Evolutionary conservation across 2,329 filamentous ascomycete species (phyloP).

Genomic region (Nannizziopsis barbatae): DNA sequence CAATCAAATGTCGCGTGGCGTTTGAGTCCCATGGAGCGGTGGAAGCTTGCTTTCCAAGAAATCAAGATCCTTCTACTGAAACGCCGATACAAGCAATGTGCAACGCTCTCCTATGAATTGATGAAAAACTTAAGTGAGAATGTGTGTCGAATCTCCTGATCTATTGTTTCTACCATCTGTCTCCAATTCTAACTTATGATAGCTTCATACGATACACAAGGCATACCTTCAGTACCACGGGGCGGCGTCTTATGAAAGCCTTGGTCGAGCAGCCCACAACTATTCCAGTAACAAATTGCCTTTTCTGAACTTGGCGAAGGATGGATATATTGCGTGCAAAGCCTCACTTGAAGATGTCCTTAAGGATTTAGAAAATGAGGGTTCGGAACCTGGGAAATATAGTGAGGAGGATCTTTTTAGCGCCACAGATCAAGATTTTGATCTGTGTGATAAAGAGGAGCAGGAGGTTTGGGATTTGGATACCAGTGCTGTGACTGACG

Average conservation of each 20-base stretch:
- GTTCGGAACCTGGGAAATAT: background rate
- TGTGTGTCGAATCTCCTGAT: conserved; percentile 17
- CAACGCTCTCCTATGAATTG: conserved; percentile 24
- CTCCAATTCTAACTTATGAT: background rate
- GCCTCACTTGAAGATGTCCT: conserved; percentile 8
- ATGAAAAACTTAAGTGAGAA: conserved; percentile 20
- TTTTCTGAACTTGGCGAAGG: conserved; percentile 31
- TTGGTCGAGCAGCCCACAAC: conserved; percentile 39
- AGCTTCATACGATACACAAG: conserved; percentile 28
- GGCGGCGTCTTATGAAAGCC: conserved; percentile 37
- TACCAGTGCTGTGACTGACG: background rate
- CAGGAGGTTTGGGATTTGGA: background rate
- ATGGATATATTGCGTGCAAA: conserved; percentile 29
- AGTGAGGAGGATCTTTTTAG: background rate
- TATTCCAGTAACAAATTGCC: conserved; percentile 37
- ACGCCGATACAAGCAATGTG: conserved; percentile 34
- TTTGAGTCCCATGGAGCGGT: conserved; percentile 28
- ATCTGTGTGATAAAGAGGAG: background rate
- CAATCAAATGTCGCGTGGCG: background rate
- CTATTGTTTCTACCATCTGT: background rate
- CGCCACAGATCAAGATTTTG: background rate
- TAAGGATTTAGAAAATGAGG: conserved; percentile 1
- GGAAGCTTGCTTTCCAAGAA: conserved; percentile 25
- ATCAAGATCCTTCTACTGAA: conserved; percentile 30
- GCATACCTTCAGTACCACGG: conserved; percentile 39